Conservation (phyloP, 1,284 basidiomycete species). For the Apiotrichum brassicae region DNA sequence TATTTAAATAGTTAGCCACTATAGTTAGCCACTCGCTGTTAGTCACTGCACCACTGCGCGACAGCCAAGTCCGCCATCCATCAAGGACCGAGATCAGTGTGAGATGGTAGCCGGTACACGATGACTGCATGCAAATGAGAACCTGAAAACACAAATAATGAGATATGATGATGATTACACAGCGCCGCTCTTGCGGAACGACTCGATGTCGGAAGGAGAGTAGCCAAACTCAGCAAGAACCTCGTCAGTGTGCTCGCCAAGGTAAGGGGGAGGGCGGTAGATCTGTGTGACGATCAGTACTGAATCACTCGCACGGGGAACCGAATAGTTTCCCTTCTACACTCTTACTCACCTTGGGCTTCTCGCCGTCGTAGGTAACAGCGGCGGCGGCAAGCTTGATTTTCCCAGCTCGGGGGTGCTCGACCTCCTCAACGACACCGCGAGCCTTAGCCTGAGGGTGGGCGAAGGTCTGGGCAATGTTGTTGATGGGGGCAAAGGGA, state of each 20-base stretch:
- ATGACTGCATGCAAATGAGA: not conserved
- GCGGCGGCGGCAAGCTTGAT: conserved; percentile 82
- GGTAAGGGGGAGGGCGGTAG: conserved; percentile 68
- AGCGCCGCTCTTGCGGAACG: conserved; percentile 52
- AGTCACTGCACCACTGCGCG: too few species aligned
- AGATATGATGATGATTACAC: conserved; percentile 13
- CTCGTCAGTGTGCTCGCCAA: conserved; percentile 75
- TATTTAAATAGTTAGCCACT: too few species aligned
- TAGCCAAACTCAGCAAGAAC: conserved; percentile 70
- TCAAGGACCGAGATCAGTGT: too few species aligned
- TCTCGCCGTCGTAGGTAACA: conserved; percentile 77
- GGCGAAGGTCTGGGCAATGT: conserved; percentile 79
- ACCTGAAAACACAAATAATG: not conserved
- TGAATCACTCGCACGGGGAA: not conserved
- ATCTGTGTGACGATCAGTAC: conserved; percentile 53
- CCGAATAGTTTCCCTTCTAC: too few species aligned
- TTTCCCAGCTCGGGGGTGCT: conserved; percentile 72
- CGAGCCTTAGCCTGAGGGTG: conserved; percentile 79
- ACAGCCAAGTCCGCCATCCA: too few species aligned
- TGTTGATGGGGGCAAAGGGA: conserved; percentile 85
- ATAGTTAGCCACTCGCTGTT: too few species aligned
- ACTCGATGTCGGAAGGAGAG: conserved; percentile 55
- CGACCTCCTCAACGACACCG: conserved; percentile 57
- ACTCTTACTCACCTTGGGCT: conserved; percentile 47
- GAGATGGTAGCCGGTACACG: too few species aligned